These are phyloP conservation scores for Eimeria falciformis DNA, from an alignment of 169 alveolate genomes.

Conservation along the genomic window DNA sequence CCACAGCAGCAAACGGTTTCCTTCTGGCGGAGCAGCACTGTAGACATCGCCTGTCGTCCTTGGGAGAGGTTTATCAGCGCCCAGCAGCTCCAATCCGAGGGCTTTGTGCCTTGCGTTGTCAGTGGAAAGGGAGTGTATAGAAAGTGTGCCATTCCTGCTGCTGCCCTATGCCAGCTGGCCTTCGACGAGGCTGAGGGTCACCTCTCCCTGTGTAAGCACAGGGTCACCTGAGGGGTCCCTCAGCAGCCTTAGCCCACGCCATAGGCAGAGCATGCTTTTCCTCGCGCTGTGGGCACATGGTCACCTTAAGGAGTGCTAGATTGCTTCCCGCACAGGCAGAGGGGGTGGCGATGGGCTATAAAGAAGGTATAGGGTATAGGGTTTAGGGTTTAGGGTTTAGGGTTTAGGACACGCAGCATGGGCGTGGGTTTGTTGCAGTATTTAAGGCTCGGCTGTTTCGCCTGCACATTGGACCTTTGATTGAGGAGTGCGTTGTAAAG, in stretches of 20 bases:
- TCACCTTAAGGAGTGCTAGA: background rate
- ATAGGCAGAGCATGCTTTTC: background rate
- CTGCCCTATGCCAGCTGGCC: slow-evolving; percentile 84
- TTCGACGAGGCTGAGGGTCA: slow-evolving; percentile 90
- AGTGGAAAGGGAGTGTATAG: slow-evolving; percentile 44
- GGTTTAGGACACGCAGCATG: background rate
- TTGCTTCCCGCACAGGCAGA: background rate
- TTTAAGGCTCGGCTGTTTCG: slow-evolving; percentile 87
- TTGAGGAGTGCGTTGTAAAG: slow-evolving; percentile 85
- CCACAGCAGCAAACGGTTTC: background rate
- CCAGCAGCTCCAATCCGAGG: background rate
- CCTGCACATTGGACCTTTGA: slow-evolving; percentile 78
- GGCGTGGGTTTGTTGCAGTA: slow-evolving; percentile 61
- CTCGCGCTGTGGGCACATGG: background rate
- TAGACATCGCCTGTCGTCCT: background rate
- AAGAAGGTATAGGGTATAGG: background rate
- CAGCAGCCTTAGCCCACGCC: background rate
- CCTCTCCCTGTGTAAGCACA: slow-evolving; percentile 83
- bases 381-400: background rate
- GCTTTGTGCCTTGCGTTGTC: slow-evolving; percentile 25
- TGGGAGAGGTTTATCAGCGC: slow-evolving; percentile 45
- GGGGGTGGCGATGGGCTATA: background rate
- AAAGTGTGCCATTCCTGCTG: background rate
- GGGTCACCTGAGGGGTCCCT: background rate
- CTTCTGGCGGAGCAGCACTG: background rate